Evolutionary conservation across 805 yeast species (phyloP).

Genomic region (Myxozyma lipomycoides): DNA sequence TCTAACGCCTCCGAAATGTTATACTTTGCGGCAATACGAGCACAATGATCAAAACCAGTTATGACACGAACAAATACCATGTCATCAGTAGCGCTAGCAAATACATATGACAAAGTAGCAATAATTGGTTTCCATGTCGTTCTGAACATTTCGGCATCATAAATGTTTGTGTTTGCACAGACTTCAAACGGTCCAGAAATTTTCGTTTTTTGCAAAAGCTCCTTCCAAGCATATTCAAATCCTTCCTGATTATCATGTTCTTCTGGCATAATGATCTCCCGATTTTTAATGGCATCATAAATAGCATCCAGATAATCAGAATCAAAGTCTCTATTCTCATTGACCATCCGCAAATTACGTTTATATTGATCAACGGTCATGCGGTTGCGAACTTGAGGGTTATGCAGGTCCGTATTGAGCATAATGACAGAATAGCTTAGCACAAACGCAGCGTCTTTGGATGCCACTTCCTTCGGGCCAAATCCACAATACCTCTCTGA

Average conservation of each 20-base stretch:
- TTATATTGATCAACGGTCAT: conserved; percentile 85
- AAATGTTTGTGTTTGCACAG: conserved; percentile 39
- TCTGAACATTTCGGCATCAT: conserved; percentile 69
- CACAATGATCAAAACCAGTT: conserved; percentile 81
- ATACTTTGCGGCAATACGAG: conserved; percentile 67
- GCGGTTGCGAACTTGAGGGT: conserved; percentile 77
- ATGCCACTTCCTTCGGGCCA: conserved; percentile 56
- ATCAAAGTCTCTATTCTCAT: conserved; percentile 70
- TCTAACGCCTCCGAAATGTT: conserved; percentile 56
- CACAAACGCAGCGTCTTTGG: conserved; percentile 91
- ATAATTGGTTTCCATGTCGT: conserved; percentile 61
- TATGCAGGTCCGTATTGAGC: conserved; percentile 93
- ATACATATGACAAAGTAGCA: conserved; percentile 69
- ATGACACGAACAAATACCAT: conserved; percentile 81
- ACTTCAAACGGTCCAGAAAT: conserved; percentile 27
- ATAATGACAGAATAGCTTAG: conserved; percentile 86
- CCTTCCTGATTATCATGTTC: conserved; percentile 91
- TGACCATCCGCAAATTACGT: conserved; percentile 74
- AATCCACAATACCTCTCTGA: conserved; percentile 73
- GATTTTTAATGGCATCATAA: conserved; percentile 70
- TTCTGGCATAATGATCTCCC: conserved; percentile 96
- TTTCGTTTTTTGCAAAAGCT: conserved; percentile 32
- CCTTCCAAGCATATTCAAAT: conserved; percentile 69
- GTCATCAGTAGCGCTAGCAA: conserved; percentile 86
- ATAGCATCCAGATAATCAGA: conserved; percentile 79